Evolutionary conservation across 306 rosid species (phyloP).

Genomic region (Cucurbita moschata): DNA sequence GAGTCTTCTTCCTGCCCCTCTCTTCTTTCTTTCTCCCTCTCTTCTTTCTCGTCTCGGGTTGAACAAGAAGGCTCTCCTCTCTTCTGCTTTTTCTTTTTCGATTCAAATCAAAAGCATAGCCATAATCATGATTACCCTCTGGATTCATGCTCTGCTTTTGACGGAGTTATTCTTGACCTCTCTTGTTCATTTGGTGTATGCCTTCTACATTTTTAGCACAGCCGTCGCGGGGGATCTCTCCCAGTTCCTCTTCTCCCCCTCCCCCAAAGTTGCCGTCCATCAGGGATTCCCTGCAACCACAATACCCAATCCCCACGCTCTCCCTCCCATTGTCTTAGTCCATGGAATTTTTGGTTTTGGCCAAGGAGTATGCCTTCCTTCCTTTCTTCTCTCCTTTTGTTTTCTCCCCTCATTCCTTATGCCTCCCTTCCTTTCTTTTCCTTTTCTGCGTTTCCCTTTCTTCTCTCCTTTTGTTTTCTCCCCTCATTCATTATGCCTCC

Average conservation of each 20-base stretch:
- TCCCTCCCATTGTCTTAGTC: slow-evolving; percentile 85
- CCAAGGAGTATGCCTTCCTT: slow-evolving; percentile 47
- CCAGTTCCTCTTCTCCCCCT: slow-evolving; percentile 27
- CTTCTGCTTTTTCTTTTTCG: not conserved
- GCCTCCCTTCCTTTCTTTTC: not conserved
- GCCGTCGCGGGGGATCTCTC: slow-evolving; percentile 88
- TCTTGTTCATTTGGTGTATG: slow-evolving; percentile 65
- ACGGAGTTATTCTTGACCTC: slow-evolving; percentile 58
- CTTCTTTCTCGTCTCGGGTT: no score
- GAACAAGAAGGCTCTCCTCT: not conserved
- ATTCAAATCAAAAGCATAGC: no score
- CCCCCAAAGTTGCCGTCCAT: slow-evolving; percentile 11
- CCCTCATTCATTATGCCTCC: not conserved
- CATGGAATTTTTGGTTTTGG: slow-evolving; percentile 99
- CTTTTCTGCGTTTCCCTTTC: not conserved
- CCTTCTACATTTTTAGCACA: slow-evolving; percentile 72
- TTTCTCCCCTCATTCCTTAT: not conserved
- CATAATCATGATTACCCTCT: slow-evolving; percentile 38
- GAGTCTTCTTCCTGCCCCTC: no score
- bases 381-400: no score
- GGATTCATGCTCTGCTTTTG: slow-evolving; percentile 40
- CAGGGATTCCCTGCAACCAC: not conserved
- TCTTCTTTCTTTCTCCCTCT: no score
- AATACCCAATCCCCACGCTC: slow-evolving; percentile 6
- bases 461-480: not conserved